Conservation (phyloP, 139 green algal species). For the Haematococcus lacustris region DNA sequence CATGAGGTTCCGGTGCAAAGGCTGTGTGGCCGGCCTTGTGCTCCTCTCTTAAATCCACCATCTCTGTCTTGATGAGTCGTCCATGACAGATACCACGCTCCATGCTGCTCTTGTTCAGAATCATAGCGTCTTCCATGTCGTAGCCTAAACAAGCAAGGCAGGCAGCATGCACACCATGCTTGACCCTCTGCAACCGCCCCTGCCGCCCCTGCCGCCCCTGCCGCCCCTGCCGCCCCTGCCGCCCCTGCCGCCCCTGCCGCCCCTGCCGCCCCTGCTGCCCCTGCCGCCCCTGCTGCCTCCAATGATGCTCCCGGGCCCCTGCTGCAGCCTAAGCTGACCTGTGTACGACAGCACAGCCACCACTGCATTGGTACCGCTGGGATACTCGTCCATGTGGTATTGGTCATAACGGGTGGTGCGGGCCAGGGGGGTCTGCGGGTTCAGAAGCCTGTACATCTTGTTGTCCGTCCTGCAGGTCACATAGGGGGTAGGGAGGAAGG, state of each 20-base stretch:
- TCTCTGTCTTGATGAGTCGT: conserved; percentile 84
- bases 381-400: conserved; percentile 92
- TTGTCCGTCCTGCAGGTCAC: conserved; percentile 71
- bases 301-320: no score
- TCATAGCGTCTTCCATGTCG: conserved; percentile 99
- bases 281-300: no score
- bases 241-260: no score
- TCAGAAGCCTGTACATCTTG: conserved; percentile 92
- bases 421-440: conserved; percentile 72
- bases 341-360: conserved; percentile 96
- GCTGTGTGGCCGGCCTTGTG: neutral
- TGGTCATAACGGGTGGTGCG: conserved; percentile 52
- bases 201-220: no score
- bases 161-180: neutral
- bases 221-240: no score
- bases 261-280: no score
- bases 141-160: conserved; percentile 52
- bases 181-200: no score
- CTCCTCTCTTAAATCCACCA: conserved; percentile 60
- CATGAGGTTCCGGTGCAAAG: conserved; percentile 32
- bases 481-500: no score
- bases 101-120: conserved; percentile 90
- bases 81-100: conserved; percentile 87
- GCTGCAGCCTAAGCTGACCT: conserved; percentile 9
- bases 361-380: conserved; percentile 89